Conservation (phyloP, 2,329 filamentous ascomycete species). For the Byssochlamys sp. region DNA sequence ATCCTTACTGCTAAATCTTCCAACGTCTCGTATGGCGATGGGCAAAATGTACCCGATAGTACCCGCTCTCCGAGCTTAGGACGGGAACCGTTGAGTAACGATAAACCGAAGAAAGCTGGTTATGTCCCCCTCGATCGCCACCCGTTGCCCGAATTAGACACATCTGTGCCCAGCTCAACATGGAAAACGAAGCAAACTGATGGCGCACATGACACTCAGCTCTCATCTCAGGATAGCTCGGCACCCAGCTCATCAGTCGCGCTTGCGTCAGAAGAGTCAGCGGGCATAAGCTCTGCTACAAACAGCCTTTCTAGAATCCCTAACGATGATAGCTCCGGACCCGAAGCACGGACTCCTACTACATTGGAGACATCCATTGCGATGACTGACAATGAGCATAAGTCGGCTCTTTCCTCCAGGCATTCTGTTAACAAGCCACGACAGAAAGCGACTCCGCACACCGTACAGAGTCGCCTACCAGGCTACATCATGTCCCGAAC, state of each 20-base stretch:
- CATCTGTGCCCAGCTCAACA: constrained; percentile 12
- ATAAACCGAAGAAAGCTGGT: constrained; percentile 15
- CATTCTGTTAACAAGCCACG: constrained; percentile 15
- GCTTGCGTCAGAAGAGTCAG: constrained; percentile 18
- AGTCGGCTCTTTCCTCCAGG: constrained; percentile 18
- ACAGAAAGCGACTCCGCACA: constrained; percentile 27
- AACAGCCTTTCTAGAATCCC: constrained; percentile 22
- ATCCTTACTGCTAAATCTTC: constrained; percentile 21
- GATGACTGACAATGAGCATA: constrained; percentile 20
- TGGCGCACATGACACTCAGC: constrained; percentile 10
- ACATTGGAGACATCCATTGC: constrained; percentile 20
- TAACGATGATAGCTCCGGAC: constrained; percentile 15
- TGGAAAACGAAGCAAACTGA: constrained; percentile 20
- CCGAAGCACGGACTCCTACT: constrained; percentile 21
- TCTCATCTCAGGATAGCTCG: constrained; percentile 24
- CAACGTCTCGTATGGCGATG: constrained; percentile 19
- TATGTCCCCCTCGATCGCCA: constrained; percentile 14
- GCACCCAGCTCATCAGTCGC: constrained; percentile 23
- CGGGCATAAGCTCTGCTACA: constrained; percentile 16
- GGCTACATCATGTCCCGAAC: constrained; percentile 33
- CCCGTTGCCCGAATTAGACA: constrained; percentile 19
- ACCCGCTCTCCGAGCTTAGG: constrained; percentile 10
- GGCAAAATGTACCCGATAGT: constrained; percentile 9
- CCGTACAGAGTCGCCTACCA: constrained; percentile 38
- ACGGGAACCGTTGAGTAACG: constrained; percentile 13